phyloP scores from a whole-genome alignment of 495 filamentous ascomycete species.

The Usnea hakonensis region DNA sequence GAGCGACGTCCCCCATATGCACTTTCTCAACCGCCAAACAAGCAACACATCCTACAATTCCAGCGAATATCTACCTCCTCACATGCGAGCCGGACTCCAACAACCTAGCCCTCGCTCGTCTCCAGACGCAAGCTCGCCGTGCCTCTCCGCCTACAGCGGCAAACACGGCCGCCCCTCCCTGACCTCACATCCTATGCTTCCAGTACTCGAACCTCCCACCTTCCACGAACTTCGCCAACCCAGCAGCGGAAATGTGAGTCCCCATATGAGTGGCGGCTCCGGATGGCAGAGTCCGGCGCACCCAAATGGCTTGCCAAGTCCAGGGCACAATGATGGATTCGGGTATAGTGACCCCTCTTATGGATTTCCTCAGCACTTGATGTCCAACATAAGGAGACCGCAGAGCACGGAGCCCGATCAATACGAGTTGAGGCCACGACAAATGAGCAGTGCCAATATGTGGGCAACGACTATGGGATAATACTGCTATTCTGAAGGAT shows the following conservation, averaged over 20 bases:
- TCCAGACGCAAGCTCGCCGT: conserved; percentile 53
- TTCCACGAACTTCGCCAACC: conserved; percentile 61
- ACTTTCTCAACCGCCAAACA: conserved; percentile 59
- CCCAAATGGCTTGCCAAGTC: conserved; percentile 51
- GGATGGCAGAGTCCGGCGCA: conserved; percentile 71
- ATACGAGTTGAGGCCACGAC: conserved; percentile 55
- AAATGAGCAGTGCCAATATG: conserved; percentile 23
- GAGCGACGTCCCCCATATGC: conserved; percentile 65
- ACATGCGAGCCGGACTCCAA: conserved; percentile 71
- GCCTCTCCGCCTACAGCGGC: conserved; percentile 50
- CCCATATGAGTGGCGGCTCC: conserved; percentile 57
- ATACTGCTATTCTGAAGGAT: not conserved
- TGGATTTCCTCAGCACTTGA: conserved; percentile 54
- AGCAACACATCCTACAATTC: conserved; percentile 57
- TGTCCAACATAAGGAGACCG: conserved; percentile 56
- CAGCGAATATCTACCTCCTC: conserved; percentile 64
- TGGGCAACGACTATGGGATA: conserved; percentile 12
- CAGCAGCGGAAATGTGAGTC: conserved; percentile 60
- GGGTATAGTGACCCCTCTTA: conserved; percentile 63
- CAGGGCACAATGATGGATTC: conserved; percentile 50
- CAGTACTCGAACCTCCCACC: conserved; percentile 79
- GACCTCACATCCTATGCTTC: conserved; percentile 83
- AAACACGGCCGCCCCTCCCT: conserved; percentile 53
- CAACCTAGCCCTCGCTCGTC: conserved; percentile 66
- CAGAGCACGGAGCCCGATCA: conserved; percentile 63